Conservation (phyloP, 345 rosid genomes). For the Moringa oleifera region DNA sequence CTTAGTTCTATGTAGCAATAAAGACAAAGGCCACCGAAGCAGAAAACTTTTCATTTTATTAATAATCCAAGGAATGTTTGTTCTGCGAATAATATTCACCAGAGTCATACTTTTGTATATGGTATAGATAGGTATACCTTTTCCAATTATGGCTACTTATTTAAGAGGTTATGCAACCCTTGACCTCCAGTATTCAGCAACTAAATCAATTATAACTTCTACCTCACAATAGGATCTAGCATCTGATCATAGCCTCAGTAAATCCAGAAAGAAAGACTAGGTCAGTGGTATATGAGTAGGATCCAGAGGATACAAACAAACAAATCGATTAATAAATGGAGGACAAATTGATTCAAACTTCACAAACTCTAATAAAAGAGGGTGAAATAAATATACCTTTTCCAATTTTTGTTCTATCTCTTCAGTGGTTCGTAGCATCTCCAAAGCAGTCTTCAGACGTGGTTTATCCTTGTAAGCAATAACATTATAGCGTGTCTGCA, state of each 20-base stretch:
- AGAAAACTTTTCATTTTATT: no score
- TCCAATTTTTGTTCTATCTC: constrained; percentile 63
- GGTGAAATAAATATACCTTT: constrained; percentile 34
- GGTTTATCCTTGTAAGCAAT: constrained; percentile 81
- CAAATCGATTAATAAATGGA: not conserved
- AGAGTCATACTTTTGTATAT: no score
- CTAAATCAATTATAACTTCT: not conserved
- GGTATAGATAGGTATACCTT: no score
- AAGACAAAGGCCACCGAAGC: no score
- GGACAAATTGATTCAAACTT: constrained; percentile 1
- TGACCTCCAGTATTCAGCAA: not conserved
- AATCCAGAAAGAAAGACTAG: not conserved
- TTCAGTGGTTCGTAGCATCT: constrained; percentile 69
- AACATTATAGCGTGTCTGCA: constrained; percentile 69
- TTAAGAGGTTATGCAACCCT: not conserved
- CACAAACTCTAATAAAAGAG: not conserved
- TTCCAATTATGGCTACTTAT: not conserved
- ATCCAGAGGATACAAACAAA: not conserved
- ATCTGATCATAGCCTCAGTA: not conserved
- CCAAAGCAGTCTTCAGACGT: constrained; percentile 63
- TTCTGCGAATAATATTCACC: no score
- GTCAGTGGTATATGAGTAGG: not conserved
- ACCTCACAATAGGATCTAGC: not conserved
- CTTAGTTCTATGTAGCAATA: no score
- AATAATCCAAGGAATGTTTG: no score